These are phyloP conservation scores for Somion occarium DNA, from an alignment of 1,284 basidiomycete genomes.

Conservation along the genomic window DNA sequence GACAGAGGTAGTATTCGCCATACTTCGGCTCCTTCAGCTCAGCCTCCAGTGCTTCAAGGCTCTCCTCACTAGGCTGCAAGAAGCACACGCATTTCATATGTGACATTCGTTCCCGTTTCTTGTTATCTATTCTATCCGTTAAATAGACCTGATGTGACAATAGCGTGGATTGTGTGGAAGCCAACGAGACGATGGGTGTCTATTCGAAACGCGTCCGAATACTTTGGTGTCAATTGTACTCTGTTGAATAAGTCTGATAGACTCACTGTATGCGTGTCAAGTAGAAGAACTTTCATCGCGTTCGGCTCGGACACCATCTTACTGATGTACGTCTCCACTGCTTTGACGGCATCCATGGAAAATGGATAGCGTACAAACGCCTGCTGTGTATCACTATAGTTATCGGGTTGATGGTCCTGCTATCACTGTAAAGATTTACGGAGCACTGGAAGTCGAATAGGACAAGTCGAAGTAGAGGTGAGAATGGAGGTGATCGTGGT, in stretches of 20 bases:
- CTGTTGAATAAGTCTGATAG: neutral
- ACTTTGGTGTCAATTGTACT: neutral
- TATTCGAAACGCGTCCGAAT: constrained; percentile 30
- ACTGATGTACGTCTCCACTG: constrained; percentile 90
- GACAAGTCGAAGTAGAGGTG: neutral
- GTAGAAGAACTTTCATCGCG: constrained; percentile 96
- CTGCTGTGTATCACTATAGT: too few species aligned
- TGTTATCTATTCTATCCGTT: constrained; percentile 95
- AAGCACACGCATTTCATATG: constrained; percentile 98
- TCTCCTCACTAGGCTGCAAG: constrained; percentile 76
- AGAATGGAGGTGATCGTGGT: neutral
- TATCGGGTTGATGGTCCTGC: too few species aligned
- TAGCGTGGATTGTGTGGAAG: constrained; percentile 91
- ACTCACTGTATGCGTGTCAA: constrained; percentile 92
- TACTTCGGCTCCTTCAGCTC: constrained; percentile 92
- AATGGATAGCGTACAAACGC: neutral
- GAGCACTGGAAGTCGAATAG: too few species aligned
- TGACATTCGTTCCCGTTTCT: constrained; percentile 81
- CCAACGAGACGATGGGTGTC: constrained; percentile 97
- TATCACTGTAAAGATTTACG: too few species aligned
- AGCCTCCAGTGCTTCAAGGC: constrained; percentile 75
- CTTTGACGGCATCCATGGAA: constrained; percentile 91
- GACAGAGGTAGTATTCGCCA: constrained; percentile 96
- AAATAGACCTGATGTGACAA: constrained; percentile 97
- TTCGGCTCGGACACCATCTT: constrained; percentile 85